phyloP scores from a whole-genome alignment of 2,329 filamentous ascomycete species.

The Metarhizium humberi region DNA sequence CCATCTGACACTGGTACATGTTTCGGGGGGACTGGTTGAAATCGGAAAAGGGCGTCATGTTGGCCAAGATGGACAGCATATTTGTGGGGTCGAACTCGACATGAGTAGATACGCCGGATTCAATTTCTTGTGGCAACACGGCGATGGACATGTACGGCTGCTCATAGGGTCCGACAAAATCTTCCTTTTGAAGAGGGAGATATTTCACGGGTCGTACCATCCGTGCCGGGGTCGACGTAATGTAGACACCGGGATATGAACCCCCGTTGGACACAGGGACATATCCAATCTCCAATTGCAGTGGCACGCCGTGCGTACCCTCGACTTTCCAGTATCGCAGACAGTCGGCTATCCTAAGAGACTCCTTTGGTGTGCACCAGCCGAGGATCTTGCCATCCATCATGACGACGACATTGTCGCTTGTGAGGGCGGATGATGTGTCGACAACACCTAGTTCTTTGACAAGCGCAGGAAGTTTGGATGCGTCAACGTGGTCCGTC shows the following conservation, averaged over 20 bases:
- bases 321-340: slow-evolving; percentile 94
- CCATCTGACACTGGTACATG: slow-evolving; percentile 99
- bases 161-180: slow-evolving; percentile 87
- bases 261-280: slow-evolving; percentile 81
- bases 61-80: slow-evolving; percentile 93
- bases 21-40: slow-evolving; percentile 98
- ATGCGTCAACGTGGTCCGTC: slow-evolving; percentile 65
- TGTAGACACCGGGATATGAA: slow-evolving; percentile 94
- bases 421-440: slow-evolving; percentile 66
- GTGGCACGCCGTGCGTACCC: slow-evolving; percentile 68
- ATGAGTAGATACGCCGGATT: slow-evolving; percentile 83
- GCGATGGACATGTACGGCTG: slow-evolving; percentile 99
- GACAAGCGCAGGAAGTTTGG: slow-evolving; percentile 63
- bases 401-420: slow-evolving; percentile 81
- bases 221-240: slow-evolving; percentile 75
- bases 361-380: slow-evolving; percentile 80
- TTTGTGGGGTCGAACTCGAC: slow-evolving; percentile 93
- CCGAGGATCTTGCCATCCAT: slow-evolving; percentile 85
- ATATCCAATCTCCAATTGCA: slow-evolving; percentile 83
- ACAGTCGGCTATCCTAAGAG: slow-evolving; percentile 72
- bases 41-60: slow-evolving; percentile 98
- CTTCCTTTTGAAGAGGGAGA: slow-evolving; percentile 72
- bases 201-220: slow-evolving; percentile 94
- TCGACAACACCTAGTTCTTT: slow-evolving; percentile 71
- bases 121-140: slow-evolving; percentile 76